A percentile compares a stretch with the other conserved stretches of the same genome.
Conservation (phyloP, 1,284 basidiomycete genomes). For the Ustilago tritici region DNA sequence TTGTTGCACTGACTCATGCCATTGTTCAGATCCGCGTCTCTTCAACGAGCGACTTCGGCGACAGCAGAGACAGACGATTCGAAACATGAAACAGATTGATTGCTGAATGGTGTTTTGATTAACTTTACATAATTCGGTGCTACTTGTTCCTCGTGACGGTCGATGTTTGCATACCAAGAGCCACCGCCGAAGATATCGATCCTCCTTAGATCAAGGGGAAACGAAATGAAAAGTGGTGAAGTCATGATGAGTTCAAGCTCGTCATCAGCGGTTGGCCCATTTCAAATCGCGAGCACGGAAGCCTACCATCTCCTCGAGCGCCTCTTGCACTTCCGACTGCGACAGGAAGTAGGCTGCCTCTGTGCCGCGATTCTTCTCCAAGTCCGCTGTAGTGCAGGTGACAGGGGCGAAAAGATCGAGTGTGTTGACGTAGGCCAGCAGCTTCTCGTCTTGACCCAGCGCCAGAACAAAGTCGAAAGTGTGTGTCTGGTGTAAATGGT, state of each 20-base stretch:
- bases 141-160: background rate
- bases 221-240: too few species aligned
- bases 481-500: slow-evolving; percentile 52
- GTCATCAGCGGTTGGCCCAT: slow-evolving; percentile 50
- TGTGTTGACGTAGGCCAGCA: slow-evolving; percentile 63
- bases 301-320: slow-evolving; percentile 62
- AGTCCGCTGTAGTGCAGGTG: slow-evolving; percentile 62
- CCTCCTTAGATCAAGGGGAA: too few species aligned
- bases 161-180: background rate
- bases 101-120: background rate
- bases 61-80: background rate
- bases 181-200: background rate
- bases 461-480: slow-evolving; percentile 67
- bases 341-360: slow-evolving; percentile 62
- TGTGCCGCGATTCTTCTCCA: slow-evolving; percentile 52
- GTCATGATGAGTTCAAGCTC: too few species aligned
- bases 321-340: slow-evolving; percentile 53
- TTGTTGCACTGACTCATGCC: background rate
- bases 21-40: background rate
- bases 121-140: background rate
- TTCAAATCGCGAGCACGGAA: slow-evolving; percentile 57
- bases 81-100: background rate
- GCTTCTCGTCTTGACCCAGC: slow-evolving; percentile 65
- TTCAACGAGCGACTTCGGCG: background rate
- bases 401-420: slow-evolving; percentile 68